Conservation (phyloP, 495 filamentous ascomycete species). For the Hyaloscypha finlandica region DNA sequence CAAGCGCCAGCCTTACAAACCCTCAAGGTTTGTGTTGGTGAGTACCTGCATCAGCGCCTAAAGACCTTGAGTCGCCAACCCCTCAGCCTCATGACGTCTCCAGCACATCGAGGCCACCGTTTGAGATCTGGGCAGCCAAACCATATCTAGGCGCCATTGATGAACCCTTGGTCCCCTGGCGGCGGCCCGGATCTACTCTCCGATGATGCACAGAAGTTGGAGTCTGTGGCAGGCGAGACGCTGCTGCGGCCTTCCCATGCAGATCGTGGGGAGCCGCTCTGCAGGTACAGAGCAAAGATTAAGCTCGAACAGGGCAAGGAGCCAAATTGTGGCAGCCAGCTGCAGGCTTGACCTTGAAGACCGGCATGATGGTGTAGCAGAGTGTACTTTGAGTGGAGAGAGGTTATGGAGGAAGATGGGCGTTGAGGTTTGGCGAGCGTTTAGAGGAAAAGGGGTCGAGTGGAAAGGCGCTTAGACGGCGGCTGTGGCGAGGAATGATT, state of each 20-base stretch:
- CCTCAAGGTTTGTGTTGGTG: conserved; percentile 20
- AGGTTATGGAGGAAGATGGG: conserved; percentile 6
- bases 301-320: conserved; percentile 1
- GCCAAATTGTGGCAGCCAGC: neutral
- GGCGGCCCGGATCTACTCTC: neutral
- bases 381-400: conserved; percentile 22
- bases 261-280: conserved; percentile 16
- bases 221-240: conserved; percentile 22
- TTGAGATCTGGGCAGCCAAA: neutral
- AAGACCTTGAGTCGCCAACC: neutral
- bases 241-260: conserved; percentile 10
- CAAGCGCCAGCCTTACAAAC: conserved; percentile 27
- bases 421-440: conserved; percentile 12
- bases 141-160: conserved; percentile 16
- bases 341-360: conserved; percentile 23
- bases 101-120: neutral
- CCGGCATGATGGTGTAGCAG: conserved; percentile 20
- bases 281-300: conserved; percentile 23
- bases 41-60: conserved; percentile 29
- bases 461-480: conserved; percentile 21
- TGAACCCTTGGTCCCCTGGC: conserved; percentile 1
- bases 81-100: conserved; percentile 24
- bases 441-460: conserved; percentile 16
- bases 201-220: conserved; percentile 16
- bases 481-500: conserved; percentile 5